phyloP scores from a whole-genome alignment of 768 basidiomycete genomes.

The Pleurotus eryngii region DNA sequence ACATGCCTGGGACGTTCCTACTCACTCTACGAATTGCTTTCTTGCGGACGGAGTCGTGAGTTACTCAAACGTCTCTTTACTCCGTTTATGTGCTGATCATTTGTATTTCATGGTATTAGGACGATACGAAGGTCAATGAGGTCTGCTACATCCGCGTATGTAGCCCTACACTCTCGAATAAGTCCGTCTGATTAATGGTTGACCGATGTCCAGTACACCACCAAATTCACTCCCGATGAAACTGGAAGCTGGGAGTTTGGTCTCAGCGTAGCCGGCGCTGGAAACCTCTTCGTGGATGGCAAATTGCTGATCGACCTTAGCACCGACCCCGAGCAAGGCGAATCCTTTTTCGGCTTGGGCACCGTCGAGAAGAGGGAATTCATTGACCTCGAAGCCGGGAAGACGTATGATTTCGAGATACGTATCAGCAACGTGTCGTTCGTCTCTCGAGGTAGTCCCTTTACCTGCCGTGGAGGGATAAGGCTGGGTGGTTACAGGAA shows the following conservation, averaged over 20 bases:
- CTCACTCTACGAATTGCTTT: conserved; percentile 4
- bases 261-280: conserved; percentile 38
- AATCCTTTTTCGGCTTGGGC: conserved; percentile 41
- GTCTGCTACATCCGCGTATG: conserved; percentile 8
- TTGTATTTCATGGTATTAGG: not conserved
- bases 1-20: conserved; percentile 5
- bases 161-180: not conserved
- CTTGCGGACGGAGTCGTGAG: conserved; percentile 9
- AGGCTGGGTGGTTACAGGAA: conserved; percentile 31
- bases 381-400: conserved; percentile 38
- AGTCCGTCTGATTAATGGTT: not conserved
- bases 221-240: conserved; percentile 48
- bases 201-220: conserved; percentile 27
- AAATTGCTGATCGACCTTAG: conserved; percentile 44
- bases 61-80: not conserved
- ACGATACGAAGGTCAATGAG: conserved; percentile 10
- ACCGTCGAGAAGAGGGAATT: conserved; percentile 34
- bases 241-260: conserved; percentile 50
- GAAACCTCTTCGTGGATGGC: conserved; percentile 50
- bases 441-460: conserved; percentile 27
- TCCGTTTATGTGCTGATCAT: no score
- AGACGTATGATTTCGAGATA: conserved; percentile 37
- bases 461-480: conserved; percentile 38
- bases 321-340: conserved; percentile 32
- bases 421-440: conserved; percentile 32